Conservation (phyloP, 495 filamentous ascomycete genomes). For the Tuber indicum region DNA sequence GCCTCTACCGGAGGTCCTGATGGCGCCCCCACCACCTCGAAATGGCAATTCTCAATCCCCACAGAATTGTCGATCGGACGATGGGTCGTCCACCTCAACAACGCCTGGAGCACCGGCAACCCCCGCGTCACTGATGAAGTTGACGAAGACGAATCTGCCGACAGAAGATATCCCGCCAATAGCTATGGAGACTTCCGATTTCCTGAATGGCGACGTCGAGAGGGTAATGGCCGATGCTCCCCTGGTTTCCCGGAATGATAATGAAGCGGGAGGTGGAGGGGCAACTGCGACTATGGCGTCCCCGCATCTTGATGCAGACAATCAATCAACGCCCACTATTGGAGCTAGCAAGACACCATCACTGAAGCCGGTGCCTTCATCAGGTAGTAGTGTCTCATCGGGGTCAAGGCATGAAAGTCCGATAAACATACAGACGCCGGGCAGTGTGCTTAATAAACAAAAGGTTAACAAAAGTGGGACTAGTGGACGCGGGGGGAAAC, state of each 20-base stretch:
- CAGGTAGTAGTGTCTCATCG: neutral
- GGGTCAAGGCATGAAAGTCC: neutral
- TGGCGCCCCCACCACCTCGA: conserved; percentile 54
- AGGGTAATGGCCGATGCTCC: conserved; percentile 25
- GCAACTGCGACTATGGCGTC: neutral
- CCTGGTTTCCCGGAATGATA: neutral
- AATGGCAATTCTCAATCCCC: conserved; percentile 25
- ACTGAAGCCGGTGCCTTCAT: conserved; percentile 9
- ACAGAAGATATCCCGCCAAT: conserved; percentile 41
- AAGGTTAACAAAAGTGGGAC: conserved; percentile 18
- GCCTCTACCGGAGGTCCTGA: conserved; percentile 59
- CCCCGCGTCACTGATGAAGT: conserved; percentile 77
- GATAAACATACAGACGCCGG: neutral
- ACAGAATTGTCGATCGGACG: conserved; percentile 19
- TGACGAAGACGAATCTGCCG: conserved; percentile 47
- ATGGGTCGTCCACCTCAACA: conserved; percentile 10
- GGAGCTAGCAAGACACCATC: conserved; percentile 11
- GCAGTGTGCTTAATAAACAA: conserved; percentile 10
- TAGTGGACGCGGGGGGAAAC: conserved; percentile 52
- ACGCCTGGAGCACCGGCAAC: conserved; percentile 58
- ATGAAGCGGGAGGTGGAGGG: neutral
- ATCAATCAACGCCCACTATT: conserved; percentile 28
- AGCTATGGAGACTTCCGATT: conserved; percentile 40
- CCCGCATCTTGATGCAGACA: conserved; percentile 1
- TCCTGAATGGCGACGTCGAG: conserved; percentile 36